Percentiles rank a stretch among this genome's conserved stretches.
These are phyloP conservation scores for Kodamaea sp. DNA, from an alignment of 1,139 yeast genomes.

Conservation along the genomic window DNA sequence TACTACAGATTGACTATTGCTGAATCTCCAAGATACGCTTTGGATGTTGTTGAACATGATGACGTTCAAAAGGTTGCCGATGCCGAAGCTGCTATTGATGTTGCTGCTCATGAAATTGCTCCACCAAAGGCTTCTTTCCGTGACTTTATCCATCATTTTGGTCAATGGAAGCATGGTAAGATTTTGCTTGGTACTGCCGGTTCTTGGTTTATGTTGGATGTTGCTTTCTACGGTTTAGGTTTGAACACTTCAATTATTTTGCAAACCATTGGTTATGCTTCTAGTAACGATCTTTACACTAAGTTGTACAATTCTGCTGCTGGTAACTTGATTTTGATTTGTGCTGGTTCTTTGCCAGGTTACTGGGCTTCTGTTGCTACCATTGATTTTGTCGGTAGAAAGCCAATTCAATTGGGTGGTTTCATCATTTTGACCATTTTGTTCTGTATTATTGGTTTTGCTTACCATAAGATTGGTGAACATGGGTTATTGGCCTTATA, in stretches of 20 bases:
- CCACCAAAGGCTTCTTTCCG: constrained; percentile 57
- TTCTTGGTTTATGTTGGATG: constrained; percentile 94
- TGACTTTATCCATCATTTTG: constrained; percentile 69
- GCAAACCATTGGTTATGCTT: constrained; percentile 71
- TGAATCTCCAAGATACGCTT: constrained; percentile 85
- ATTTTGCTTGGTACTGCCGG: constrained; percentile 90
- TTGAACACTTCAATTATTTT: constrained; percentile 77
- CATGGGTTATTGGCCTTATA: constrained; percentile 71
- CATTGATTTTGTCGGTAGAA: constrained; percentile 76
- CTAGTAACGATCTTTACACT: constrained; percentile 57
- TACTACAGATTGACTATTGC: constrained; percentile 91
- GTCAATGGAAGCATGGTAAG: constrained; percentile 86
- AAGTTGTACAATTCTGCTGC: constrained; percentile 73
- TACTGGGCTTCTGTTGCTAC: constrained; percentile 81
- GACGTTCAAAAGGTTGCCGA: constrained; percentile 58
- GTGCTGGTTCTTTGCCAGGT: constrained; percentile 93
- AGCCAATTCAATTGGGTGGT: constrained; percentile 72
- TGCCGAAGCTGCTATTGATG: constrained; percentile 49
- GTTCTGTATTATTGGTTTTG: constrained; percentile 76
- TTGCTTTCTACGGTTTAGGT: constrained; percentile 89
- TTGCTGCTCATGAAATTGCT: constrained; percentile 40
- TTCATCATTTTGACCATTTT: constrained; percentile 64
- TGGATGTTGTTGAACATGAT: constrained; percentile 64
- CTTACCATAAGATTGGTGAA: constrained; percentile 59
- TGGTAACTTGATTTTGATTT: constrained; percentile 82